Base-by-base conservation (phyloP, 2,329 filamentous ascomycete species). In the Epichloe baconii region DNA sequence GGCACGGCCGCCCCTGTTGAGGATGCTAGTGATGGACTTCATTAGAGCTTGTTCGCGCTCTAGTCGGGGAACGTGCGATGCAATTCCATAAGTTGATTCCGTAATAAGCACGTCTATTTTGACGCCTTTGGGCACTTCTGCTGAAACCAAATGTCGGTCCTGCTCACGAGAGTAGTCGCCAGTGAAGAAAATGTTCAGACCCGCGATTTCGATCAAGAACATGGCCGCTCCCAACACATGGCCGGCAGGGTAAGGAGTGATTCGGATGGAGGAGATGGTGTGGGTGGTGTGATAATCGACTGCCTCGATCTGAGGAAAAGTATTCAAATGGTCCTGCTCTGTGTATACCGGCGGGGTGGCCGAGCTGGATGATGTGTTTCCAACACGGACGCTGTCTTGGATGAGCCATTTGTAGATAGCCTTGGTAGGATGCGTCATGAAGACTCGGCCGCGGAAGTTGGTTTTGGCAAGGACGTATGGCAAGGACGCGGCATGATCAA, bases 321-420 rank as follows among this genome's bases (percentile, higher is more conserved):
- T 97, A 56, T 88, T 89, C 31, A 95, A 76, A 67, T 97, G 90
- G 64, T 98, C 93, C 59, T 91, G 85, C 69, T 98, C 93, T 1
- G 88, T 96, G 66, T 96, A 98, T 44, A 97, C 81, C 63, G 88
- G 75, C 75, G 93, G 77, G 61, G 86, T 75, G 0, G 74, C 75
- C 50, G 75, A 71, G 57, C 80, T 79, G 10, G 79, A 80, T 2
- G 79, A 81, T 4, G 78, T 82, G 62, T 82, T 86, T 64, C 85
- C 85, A 34, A 98, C 90, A 53, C 93, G 84, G 44, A 98, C 88
- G 58, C 89, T 95, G 69, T 98, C 93, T 68, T 95, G 89, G 56
- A 97, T 96, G 48, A 97, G 81, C 91, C 93, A 97, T 71, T 97
- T 97, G 78, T 98, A 98, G 66, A 98, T 98, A 60, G 93, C 93